phyloP scores from a whole-genome alignment of 768 basidiomycete species.

The Naganishia vishniacii region DNA sequence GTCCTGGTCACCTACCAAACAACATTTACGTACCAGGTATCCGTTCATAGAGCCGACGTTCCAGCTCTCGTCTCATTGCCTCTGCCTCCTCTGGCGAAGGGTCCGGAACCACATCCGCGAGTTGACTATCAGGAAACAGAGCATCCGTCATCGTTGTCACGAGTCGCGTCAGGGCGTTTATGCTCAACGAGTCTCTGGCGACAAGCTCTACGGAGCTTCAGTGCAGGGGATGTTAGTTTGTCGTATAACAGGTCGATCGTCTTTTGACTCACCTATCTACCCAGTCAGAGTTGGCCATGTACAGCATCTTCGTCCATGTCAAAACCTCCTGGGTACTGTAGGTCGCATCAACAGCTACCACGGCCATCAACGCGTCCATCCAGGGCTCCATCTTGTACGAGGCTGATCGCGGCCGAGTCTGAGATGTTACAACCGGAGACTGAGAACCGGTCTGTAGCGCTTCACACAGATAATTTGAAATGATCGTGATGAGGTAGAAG shows the following conservation, averaged over 20 bases:
- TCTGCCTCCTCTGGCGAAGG: constrained; percentile 73
- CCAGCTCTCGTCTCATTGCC: constrained; percentile 51
- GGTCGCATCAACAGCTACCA: not conserved
- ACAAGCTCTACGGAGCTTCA: not conserved
- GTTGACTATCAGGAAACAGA: constrained; percentile 81
- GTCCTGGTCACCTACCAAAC: too few species aligned
- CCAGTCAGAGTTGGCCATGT: not conserved
- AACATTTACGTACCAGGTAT: constrained; percentile 10
- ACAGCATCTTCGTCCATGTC: not conserved
- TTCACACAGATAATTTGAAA: not conserved
- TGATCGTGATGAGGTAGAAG: not conserved
- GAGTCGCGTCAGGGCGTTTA: constrained; percentile 28
- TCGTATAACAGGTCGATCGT: too few species aligned
- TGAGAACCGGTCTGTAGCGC: not conserved
- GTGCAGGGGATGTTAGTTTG: not conserved
- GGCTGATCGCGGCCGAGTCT: too few species aligned
- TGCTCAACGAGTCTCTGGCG: not conserved
- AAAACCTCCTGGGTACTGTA: constrained; percentile 3
- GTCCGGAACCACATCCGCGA: constrained; percentile 64
- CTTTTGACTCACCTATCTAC: not conserved
- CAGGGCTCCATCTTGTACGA: not conserved
- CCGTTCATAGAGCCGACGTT: not conserved
- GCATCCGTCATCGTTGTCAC: constrained; percentile 60
- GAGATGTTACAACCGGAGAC: too few species aligned
- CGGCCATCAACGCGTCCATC: not conserved